Conservation (phyloP, 2,329 filamentous ascomycete species). For the Allantophomopsis cytisporea region DNA sequence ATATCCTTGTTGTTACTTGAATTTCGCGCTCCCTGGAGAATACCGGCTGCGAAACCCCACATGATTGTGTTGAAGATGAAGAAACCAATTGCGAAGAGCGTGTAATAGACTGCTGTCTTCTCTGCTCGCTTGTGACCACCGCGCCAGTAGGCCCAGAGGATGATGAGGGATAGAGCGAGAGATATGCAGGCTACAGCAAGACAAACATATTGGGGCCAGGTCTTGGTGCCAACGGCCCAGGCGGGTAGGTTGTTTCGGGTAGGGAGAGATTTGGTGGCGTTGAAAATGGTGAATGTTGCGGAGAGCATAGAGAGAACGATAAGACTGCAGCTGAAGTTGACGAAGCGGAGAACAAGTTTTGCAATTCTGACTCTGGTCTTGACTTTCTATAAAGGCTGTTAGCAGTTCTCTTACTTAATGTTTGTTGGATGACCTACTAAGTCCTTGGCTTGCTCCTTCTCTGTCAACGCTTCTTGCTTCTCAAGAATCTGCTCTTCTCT, state of each 20-base stretch:
- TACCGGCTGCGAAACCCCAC: conserved; percentile 76
- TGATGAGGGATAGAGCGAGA: conserved; percentile 60
- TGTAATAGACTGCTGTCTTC: conserved; percentile 92
- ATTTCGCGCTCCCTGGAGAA: conserved; percentile 68
- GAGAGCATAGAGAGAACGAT: conserved; percentile 88
- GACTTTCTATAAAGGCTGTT: conserved; percentile 58
- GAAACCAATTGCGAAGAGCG: conserved; percentile 81
- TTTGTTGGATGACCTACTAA: conserved; percentile 46
- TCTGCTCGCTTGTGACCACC: conserved; percentile 82
- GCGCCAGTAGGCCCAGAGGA: conserved; percentile 78
- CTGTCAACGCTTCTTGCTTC: conserved; percentile 68
- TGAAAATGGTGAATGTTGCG: conserved; percentile 85
- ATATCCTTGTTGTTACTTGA: conserved; percentile 72
- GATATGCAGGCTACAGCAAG: conserved; percentile 71
- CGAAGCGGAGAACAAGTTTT: conserved; percentile 86
- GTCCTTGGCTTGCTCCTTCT: conserved; percentile 78
- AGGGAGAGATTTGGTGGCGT: conserved; percentile 65
- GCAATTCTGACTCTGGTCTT: conserved; percentile 85
- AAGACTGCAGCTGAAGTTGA: conserved; percentile 94
- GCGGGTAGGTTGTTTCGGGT: conserved; percentile 67
- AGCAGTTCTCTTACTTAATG: conserved; percentile 11
- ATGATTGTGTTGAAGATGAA: conserved; percentile 88
- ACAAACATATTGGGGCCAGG: conserved; percentile 83
- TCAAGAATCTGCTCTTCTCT: conserved; percentile 77
- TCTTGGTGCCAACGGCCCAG: conserved; percentile 68